A percentile compares a stretch with the other conserved stretches of the same genome.
Conservation (phyloP, 352 stramenopile species). For the Peronospora destructor region DNA sequence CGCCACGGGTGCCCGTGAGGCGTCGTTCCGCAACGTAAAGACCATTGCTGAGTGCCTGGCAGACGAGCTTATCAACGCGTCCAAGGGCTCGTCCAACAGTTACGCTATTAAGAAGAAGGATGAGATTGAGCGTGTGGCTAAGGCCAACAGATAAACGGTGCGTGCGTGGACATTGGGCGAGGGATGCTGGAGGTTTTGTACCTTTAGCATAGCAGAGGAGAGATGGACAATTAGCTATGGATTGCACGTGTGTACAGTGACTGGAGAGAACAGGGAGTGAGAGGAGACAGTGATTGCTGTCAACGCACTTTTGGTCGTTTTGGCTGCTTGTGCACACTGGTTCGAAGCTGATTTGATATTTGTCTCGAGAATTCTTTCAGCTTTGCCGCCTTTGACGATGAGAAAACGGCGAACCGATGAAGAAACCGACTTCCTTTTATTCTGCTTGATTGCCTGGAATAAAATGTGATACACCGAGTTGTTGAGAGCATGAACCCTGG, state of each 20-base stretch:
- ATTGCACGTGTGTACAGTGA: slow-evolving; percentile 6
- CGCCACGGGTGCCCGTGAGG: slow-evolving; percentile 95
- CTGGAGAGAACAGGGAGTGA: slow-evolving; percentile 6
- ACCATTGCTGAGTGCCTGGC: slow-evolving; percentile 99
- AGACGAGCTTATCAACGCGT: slow-evolving; percentile 99
- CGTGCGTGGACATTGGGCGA: slow-evolving; percentile 7
- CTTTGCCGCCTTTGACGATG: slow-evolving; percentile 19
- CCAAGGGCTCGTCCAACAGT: slow-evolving; percentile 98
- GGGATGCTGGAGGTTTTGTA: slow-evolving; percentile 4
- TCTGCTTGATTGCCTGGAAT: slow-evolving; percentile 38
- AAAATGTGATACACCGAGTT: slow-evolving; percentile 78
- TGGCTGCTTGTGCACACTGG: not conserved
- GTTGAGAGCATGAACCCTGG: slow-evolving; percentile 61
- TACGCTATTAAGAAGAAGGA: slow-evolving; percentile 99
- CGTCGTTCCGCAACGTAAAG: slow-evolving; percentile 99
- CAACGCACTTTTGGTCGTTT: slow-evolving; percentile 8
- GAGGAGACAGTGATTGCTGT: slow-evolving; percentile 1
- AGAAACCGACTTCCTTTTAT: slow-evolving; percentile 38
- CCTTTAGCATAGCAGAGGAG: slow-evolving; percentile 2
- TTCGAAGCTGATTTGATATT: slow-evolving; percentile 1
- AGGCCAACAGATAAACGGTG: slow-evolving; percentile 98
- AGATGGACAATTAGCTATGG: slow-evolving; percentile 4
- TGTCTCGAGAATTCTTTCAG: slow-evolving; percentile 1
- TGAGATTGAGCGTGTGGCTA: slow-evolving; percentile 99
- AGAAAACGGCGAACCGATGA: slow-evolving; percentile 20